Base-by-base conservation (phyloP, 129 eudicot species). In the Helianthus annuus region DNA sequence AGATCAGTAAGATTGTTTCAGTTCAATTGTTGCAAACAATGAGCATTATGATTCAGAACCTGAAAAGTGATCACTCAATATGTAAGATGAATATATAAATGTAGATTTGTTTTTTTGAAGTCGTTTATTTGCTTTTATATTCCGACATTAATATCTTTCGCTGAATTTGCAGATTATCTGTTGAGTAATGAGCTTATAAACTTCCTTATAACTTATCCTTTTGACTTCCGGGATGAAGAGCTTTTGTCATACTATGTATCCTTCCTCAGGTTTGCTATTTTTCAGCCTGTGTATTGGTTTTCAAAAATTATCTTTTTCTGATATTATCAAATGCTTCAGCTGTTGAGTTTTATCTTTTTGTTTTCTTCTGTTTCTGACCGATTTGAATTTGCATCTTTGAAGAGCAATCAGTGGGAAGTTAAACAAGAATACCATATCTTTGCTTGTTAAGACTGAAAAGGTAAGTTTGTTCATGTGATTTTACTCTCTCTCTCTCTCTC, bases 331-430 rank as follows among this genome's bases (percentile, higher is more conserved):
- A 22, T 45, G 64, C 45, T 65, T 53, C 22, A 19, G n/a, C 42
- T 71, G 15, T 60, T 76, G 48, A 69, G 36, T 42, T 66, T 48
- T 48, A 19, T 19, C 48, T 2, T 24, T 64, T 29, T 49, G 2
- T 39, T 63, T 64, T 27, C 40, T 14, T 66, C 54, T 64, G 49
- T 77, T 51, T 62, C 13, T 36, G 48, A 75, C 73, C 48, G 15
- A 73, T 77, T 51, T 72, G 65, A 59, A 75, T 29, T 59, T 78
- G 71, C 66, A 72, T 42, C 56, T 24, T 62, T 81, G 79, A 77
- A 94, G 98, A 85, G 98, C 97, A 78, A 94, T 94, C 79, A 94
- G 98, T 80, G 98, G 96, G 70, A 90, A 94, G 86, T 71, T 94
- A 90, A 88, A 94, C 89, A 90, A 80, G 78, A 82, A 81, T 70